Evolutionary conservation across 192 early-diverging fungal genomes (phyloP).

Genomic region (Backusella psychrophila): DNA sequence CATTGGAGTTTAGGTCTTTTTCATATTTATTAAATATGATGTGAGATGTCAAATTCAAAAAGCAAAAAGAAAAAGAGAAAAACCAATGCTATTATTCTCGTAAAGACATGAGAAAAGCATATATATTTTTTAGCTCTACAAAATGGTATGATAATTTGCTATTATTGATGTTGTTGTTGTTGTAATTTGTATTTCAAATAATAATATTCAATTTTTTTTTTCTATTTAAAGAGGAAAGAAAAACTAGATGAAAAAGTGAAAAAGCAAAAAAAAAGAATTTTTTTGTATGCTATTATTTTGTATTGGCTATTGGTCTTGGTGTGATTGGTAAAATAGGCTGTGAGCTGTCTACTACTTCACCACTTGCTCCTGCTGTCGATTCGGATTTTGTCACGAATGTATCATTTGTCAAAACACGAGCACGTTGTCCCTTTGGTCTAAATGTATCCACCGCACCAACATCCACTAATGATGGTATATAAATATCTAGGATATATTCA

Average conservation of each 20-base stretch:
- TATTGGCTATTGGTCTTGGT: background rate
- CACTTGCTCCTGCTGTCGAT: slow-evolving; percentile 19
- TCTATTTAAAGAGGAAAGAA: background rate
- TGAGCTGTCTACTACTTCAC: slow-evolving; percentile 27
- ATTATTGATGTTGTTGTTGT: background rate
- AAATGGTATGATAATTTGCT: background rate
- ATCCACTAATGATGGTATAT: slow-evolving; percentile 55
- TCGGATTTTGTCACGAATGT: background rate
- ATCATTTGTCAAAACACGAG: background rate
- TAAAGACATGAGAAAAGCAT: too few relatives aligned
- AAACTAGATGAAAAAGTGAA: background rate
- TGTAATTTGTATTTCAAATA: background rate
- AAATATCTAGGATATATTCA: background rate
- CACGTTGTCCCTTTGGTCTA: slow-evolving; percentile 60
- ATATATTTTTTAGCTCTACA: background rate
- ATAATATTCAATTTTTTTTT: background rate
- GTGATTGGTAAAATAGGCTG: slow-evolving; percentile 30
- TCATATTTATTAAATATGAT: background rate
- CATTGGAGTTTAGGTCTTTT: background rate
- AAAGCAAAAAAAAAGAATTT: background rate
- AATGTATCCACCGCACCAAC: slow-evolving; percentile 97
- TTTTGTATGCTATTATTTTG: background rate
- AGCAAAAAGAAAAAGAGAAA: too few relatives aligned
- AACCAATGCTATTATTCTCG: too few relatives aligned
- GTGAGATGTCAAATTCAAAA: too few relatives aligned